phyloP scores from a whole-genome alignment of 2,329 filamentous ascomycete genomes.

The Emergomyces pasteurianus region DNA sequence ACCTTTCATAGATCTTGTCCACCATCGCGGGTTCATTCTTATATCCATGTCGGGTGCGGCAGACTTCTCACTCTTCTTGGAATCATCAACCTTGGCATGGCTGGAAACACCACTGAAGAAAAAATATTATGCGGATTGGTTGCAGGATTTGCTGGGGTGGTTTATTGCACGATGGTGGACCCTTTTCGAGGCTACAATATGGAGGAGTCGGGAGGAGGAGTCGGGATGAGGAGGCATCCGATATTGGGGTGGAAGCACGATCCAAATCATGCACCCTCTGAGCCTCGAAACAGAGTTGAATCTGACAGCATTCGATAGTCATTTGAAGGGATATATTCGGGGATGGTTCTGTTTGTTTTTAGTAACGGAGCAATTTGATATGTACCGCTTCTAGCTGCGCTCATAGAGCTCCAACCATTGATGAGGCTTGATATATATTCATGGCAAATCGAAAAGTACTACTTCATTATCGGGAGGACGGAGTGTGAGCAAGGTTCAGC shows the following conservation, averaged over 20 bases:
- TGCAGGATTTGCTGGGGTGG: slow-evolving; percentile 35
- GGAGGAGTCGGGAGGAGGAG: no score
- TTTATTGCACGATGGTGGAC: slow-evolving; percentile 24
- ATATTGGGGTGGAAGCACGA: background rate
- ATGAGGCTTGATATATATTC: background rate
- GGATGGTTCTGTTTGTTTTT: background rate
- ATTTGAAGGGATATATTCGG: background rate
- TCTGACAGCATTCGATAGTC: background rate
- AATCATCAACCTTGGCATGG: slow-evolving; percentile 42
- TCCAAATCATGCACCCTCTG: background rate
- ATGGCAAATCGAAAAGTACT: no score
- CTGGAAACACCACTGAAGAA: slow-evolving; percentile 26
- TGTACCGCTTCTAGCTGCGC: background rate
- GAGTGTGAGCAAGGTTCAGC: no score
- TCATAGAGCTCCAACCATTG: background rate
- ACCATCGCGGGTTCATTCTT: slow-evolving; percentile 18
- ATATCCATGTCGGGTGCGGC: slow-evolving; percentile 44
- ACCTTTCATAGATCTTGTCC: slow-evolving; percentile 18
- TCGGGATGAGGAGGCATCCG: background rate
- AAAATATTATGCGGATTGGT: slow-evolving; percentile 39
- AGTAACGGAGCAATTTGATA: background rate
- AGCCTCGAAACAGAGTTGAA: background rate
- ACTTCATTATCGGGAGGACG: background rate
- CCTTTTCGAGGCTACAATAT: slow-evolving; percentile 10
- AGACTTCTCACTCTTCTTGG: slow-evolving; percentile 39